Conservation (phyloP, 2,329 filamentous ascomycete genomes). For the Lachnellula arida region DNA sequence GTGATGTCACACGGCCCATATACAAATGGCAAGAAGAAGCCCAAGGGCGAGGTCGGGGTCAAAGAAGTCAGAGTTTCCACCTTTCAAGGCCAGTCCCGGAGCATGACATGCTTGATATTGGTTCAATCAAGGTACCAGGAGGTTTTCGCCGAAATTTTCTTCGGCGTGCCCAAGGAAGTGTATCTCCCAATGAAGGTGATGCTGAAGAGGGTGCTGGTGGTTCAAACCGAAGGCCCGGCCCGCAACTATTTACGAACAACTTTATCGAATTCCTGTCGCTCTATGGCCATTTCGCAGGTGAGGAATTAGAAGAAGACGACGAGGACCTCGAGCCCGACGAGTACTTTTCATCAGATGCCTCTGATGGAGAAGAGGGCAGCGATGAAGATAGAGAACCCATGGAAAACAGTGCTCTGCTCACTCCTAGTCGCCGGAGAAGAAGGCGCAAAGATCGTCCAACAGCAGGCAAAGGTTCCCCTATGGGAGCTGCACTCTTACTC, state of each 20-base stretch:
- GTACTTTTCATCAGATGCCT: conserved; percentile 77
- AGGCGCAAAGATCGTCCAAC: conserved; percentile 71
- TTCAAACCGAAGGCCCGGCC: conserved; percentile 39
- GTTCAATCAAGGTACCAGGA: conserved; percentile 86
- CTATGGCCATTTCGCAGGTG: conserved; percentile 96
- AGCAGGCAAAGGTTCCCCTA: conserved; percentile 71
- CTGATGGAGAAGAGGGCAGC: conserved; percentile 47
- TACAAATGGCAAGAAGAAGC: conserved; percentile 95
- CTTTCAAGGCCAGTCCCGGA: conserved; percentile 73
- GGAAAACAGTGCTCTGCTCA: conserved; percentile 81
- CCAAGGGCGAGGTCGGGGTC: conserved; percentile 51
- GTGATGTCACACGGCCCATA: conserved; percentile 89
- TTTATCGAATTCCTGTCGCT: conserved; percentile 94
- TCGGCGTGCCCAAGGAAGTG: conserved; percentile 66
- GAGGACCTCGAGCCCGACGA: conserved; percentile 83
- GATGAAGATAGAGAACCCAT: conserved; percentile 73
- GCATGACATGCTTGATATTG: conserved; percentile 76
- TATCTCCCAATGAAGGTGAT: conserved; percentile 40
- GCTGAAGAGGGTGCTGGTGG: conserved; percentile 33
- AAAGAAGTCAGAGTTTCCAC: conserved; percentile 85
- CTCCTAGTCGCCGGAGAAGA: conserved; percentile 67
- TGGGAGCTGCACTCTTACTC: conserved; percentile 76
- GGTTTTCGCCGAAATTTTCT: conserved; percentile 91
- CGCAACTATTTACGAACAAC: conserved; percentile 76
- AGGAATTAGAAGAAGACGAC: conserved; percentile 94